Evolutionary conservation across 2,329 filamentous ascomycete genomes (phyloP), one percentile per base, ranked within the genome.

Genomic region (Chaetomium sp.): DNA sequence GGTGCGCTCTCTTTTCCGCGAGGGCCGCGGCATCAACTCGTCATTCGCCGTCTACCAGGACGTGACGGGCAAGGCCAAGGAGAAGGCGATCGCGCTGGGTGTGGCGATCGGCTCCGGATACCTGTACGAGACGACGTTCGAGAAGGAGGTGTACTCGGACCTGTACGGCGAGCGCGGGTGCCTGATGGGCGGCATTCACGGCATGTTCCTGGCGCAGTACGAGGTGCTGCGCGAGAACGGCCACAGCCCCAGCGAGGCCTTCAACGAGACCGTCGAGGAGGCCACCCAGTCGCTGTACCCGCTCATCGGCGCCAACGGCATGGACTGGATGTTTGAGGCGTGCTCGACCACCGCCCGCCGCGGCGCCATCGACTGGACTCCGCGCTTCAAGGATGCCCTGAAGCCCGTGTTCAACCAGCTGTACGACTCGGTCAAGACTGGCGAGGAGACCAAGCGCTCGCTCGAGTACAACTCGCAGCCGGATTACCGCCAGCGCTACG

Each of bases 281-380:
- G 94, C 94, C 64, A 99, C 94, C 52, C 94, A 99, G 84, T 90
- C 85, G 65, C 82, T 99, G 71, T 99, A 99, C 84, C 94, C 94
- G 63, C 83, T 99, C 71, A 99, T 99, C 71, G 94, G 92, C 71
- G 85, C 84, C 77, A 88, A 97, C 79, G 94, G 94, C 71, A 97
- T 99, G 94, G 94, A 99, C 82, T 99, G 95, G 91, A 99, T 99
- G 94, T 99, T 95, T 81, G 91, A 92, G 74, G 94, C 94, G 66
- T 99, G 94, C 88, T 97, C 92, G 62, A 99, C 94, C 72, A 99
- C 94, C 57, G 94, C 94, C 71, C 90, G 94, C 71, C 91, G 94
- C 72, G 94, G 94, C 77, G 94, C 94, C 78, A 95, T 99, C 73
- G 94, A 99, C 84, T 99, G 94, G 94, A 92, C 87, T 73, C 86